These are phyloP conservation scores for Allium fistulosum DNA, from an alignment of 106 monocot genomes.

Conservation along the genomic window DNA sequence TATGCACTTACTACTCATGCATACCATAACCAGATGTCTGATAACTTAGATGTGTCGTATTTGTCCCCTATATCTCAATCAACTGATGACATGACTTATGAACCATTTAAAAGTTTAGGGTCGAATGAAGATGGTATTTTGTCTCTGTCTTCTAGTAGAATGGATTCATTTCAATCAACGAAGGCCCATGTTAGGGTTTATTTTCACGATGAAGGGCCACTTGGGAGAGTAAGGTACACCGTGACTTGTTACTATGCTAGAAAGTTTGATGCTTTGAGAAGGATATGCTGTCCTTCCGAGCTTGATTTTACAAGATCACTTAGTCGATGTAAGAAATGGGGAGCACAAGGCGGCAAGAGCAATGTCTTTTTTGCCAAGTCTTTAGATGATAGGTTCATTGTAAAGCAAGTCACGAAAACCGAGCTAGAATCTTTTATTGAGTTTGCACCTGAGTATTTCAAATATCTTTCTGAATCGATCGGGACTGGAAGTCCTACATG, in stretches of 20 bases:
- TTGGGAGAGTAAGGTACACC: constrained; percentile 63
- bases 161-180: constrained; percentile 28
- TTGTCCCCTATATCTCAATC: constrained; percentile 28
- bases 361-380: constrained; percentile 98
- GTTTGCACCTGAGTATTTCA: constrained; percentile 88
- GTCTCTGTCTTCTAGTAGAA: constrained; percentile 32
- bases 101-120: constrained; percentile 42
- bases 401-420: constrained; percentile 89
- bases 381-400: constrained; percentile 90
- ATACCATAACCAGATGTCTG: constrained; percentile 55
- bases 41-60: constrained; percentile 26
- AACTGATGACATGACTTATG: constrained; percentile 37
- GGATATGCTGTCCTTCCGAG: constrained; percentile 75
- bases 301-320: constrained; percentile 85
- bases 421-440: constrained; percentile 84
- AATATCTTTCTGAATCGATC: constrained; percentile 76
- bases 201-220: constrained; percentile 62
- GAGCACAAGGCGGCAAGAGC: constrained; percentile 91
- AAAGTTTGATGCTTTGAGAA: constrained; percentile 67
- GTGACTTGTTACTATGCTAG: constrained; percentile 89
- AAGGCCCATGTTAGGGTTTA: constrained; percentile 68
- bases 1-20: constrained; percentile 65
- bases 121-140: constrained; percentile 47
- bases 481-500: constrained; percentile 77
- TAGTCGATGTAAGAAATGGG: constrained; percentile 97